Evolutionary conservation across 768 basidiomycete species (phyloP).

Genomic region (Termitomyces sp.): DNA sequence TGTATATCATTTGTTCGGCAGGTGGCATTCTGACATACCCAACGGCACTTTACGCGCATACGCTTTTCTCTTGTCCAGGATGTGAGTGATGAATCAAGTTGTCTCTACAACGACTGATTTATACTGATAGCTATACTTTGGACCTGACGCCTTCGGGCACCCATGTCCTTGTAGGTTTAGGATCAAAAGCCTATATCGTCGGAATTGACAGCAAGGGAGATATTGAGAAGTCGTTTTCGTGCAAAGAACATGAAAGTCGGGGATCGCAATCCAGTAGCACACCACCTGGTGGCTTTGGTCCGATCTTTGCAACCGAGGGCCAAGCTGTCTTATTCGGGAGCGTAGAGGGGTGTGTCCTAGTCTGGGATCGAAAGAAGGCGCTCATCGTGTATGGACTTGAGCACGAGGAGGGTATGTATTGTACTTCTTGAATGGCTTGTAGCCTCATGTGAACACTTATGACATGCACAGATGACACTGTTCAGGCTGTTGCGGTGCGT

Average conservation of each 20-base stretch:
- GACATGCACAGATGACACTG: slow-evolving; percentile 27
- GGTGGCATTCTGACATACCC: slow-evolving; percentile 66
- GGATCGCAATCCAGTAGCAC: neutral
- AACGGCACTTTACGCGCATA: slow-evolving; percentile 61
- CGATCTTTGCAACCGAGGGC: slow-evolving; percentile 47
- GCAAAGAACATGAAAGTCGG: slow-evolving; percentile 31
- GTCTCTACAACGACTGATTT: neutral
- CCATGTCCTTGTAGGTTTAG: slow-evolving; percentile 48
- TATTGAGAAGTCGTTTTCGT: slow-evolving; percentile 47
- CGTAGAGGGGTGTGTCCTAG: slow-evolving; percentile 47
- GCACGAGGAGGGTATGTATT: slow-evolving; percentile 45
- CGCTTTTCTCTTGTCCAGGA: slow-evolving; percentile 49
- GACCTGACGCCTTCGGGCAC: slow-evolving; percentile 43
- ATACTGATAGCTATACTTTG: slow-evolving; percentile 38
- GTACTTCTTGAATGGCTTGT: slow-evolving; percentile 14
- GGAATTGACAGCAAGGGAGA: slow-evolving; percentile 47
- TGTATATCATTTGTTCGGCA: slow-evolving; percentile 18
- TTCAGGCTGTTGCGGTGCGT: slow-evolving; percentile 38
- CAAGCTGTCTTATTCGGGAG: slow-evolving; percentile 53
- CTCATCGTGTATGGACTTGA: slow-evolving; percentile 53
- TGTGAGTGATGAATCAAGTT: slow-evolving; percentile 34
- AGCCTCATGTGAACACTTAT: slow-evolving; percentile 11
- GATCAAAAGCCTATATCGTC: slow-evolving; percentile 46
- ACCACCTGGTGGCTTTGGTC: slow-evolving; percentile 33
- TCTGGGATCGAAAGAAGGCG: slow-evolving; percentile 56